A percentile compares a stretch with the other conserved stretches of the same genome.
Evolutionary conservation across 1,139 yeast genomes (phyloP).

Genomic region (Blastobotrys arbuscula): DNA sequence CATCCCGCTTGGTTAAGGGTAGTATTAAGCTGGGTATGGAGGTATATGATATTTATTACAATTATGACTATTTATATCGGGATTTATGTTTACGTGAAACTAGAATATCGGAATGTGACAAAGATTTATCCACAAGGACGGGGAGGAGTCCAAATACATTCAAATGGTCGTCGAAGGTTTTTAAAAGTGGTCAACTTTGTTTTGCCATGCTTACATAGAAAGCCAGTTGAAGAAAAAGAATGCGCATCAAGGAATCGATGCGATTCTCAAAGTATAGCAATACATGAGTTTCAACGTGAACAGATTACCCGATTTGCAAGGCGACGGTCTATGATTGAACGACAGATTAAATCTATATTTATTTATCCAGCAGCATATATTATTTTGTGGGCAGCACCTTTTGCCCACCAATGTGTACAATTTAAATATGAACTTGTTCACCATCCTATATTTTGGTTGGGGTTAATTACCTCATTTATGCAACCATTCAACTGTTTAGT

Average conservation of each 20-base stretch:
- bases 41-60: conserved; percentile 59
- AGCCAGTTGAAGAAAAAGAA: background rate
- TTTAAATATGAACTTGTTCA: conserved; percentile 40
- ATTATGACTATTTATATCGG: conserved; percentile 63
- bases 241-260: background rate
- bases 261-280: conserved; percentile 27
- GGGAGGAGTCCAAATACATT: background rate
- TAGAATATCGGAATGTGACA: conserved; percentile 28
- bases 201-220: background rate
- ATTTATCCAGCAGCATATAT: conserved; percentile 80
- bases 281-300: conserved; percentile 48
- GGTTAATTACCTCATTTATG: conserved; percentile 63
- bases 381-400: conserved; percentile 75
- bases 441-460: conserved; percentile 54
- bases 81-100: conserved; percentile 67
- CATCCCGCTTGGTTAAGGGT: conserved; percentile 69
- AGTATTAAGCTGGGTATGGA: conserved; percentile 76
- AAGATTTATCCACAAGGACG: background rate
- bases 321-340: conserved; percentile 61
- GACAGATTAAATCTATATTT: conserved; percentile 75
- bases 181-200: background rate
- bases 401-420: conserved; percentile 63
- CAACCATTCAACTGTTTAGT: conserved; percentile 78
- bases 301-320: conserved; percentile 54
- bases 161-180: background rate